phyloP scores from a whole-genome alignment of 176 grass and related monocot species.

The Phoenix dactylifera region DNA sequence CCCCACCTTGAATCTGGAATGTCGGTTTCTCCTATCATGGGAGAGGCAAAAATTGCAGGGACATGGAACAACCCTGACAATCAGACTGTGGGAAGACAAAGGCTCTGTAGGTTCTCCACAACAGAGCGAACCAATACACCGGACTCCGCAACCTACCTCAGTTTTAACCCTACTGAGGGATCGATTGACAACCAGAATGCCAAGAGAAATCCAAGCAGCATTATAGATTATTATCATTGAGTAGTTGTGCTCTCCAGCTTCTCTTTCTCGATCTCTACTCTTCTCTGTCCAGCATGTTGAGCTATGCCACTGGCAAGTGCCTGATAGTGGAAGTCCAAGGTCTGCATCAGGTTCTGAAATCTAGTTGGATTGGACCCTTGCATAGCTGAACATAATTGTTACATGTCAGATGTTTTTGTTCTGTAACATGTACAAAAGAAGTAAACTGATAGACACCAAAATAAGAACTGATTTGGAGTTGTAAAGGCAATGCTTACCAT shows the following conservation, averaged over 20 bases:
- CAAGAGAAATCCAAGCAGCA: constrained; percentile 3
- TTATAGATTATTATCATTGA: constrained; percentile 18
- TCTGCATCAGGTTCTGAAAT: constrained; percentile 72
- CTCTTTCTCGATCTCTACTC: constrained; percentile 64
- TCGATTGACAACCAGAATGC: constrained; percentile 25
- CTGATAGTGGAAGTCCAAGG: constrained; percentile 68
- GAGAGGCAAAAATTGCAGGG: constrained; percentile 11
- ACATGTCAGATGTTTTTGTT: background rate
- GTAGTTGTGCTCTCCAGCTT: constrained; percentile 50
- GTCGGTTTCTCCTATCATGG: constrained; percentile 11
- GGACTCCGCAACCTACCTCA: constrained; percentile 8
- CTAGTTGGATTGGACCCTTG: constrained; percentile 51
- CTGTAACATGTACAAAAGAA: no score
- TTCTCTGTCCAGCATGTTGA: constrained; percentile 70
- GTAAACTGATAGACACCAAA: no score
- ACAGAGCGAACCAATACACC: constrained; percentile 6
- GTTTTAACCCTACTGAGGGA: background rate
- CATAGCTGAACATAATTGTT: constrained; percentile 31
- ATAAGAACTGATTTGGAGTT: no score
- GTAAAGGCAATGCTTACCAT: constrained; percentile 33
- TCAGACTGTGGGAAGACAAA: constrained; percentile 9
- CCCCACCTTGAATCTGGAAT: constrained; percentile 6
- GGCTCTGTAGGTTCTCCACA: constrained; percentile 22
- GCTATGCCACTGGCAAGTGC: constrained; percentile 66
- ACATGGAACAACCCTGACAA: constrained; percentile 17